Percentiles rank a stretch among this genome's conserved stretches.
phyloP scores from a whole-genome alignment of 1,139 yeast genomes.

The Tardiomyces blankii region DNA sequence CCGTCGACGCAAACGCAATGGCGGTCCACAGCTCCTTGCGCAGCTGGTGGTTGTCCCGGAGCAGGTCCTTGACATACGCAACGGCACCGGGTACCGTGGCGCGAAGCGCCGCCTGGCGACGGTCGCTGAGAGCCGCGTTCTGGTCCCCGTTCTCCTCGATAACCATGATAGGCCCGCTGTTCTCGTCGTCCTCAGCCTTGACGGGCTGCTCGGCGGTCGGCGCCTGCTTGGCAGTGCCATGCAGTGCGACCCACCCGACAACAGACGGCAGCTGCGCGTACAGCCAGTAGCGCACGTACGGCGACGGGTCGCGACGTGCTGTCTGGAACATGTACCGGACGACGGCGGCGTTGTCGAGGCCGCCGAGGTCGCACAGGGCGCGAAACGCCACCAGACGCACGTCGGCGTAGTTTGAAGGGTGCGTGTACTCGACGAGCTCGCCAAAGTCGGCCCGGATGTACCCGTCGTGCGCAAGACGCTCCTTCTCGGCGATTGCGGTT shows the following conservation, averaged over 20 bases:
- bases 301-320: slow-evolving; percentile 45
- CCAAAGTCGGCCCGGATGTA: slow-evolving; percentile 44
- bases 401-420: slow-evolving; percentile 37
- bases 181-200: background rate
- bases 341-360: slow-evolving; percentile 51
- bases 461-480: slow-evolving; percentile 29
- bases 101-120: slow-evolving; percentile 30
- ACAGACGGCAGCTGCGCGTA: slow-evolving; percentile 38
- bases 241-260: slow-evolving; percentile 58
- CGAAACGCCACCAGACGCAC: slow-evolving; percentile 60
- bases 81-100: slow-evolving; percentile 53
- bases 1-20: slow-evolving; percentile 39
- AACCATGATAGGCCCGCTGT: background rate
- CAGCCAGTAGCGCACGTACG: slow-evolving; percentile 41
- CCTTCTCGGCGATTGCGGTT: slow-evolving; percentile 47
- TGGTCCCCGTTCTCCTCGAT: slow-evolving; percentile 4
- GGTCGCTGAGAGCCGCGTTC: slow-evolving; percentile 32
- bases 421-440: slow-evolving; percentile 38
- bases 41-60: slow-evolving; percentile 53
- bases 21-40: slow-evolving; percentile 55
- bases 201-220: too few relatives aligned
- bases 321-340: slow-evolving; percentile 52
- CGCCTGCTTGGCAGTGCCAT: slow-evolving; percentile 30
- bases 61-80: slow-evolving; percentile 53
- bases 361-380: slow-evolving; percentile 65